Percentiles rank a stretch among this genome's conserved stretches.
Conservation (phyloP, 164 flowering plant species). For the Nymphaea colorata region DNA sequence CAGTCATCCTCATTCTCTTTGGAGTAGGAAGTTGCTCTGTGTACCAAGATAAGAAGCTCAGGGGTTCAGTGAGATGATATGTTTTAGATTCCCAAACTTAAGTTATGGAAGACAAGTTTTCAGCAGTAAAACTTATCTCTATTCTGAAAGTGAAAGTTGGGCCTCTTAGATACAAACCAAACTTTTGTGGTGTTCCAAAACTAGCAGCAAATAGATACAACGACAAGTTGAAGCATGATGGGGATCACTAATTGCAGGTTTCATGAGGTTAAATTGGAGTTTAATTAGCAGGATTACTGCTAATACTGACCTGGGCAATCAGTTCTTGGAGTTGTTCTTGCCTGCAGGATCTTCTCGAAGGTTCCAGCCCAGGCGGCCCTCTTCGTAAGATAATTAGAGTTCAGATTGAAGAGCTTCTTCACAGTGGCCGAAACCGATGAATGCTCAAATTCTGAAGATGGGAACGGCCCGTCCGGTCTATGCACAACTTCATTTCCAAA, state of each 20-base stretch:
- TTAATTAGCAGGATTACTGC: too few relatives aligned
- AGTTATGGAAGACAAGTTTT: background rate
- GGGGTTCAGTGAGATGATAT: background rate
- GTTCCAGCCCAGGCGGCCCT: constrained; percentile 94
- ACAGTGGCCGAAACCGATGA: constrained; percentile 91
- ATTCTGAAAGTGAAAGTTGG: too few relatives aligned
- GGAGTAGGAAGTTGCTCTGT: constrained; percentile 64
- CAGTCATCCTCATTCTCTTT: constrained; percentile 33
- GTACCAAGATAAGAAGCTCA: constrained; percentile 3
- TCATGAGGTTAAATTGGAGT: too few relatives aligned
- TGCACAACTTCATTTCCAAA: constrained; percentile 55
- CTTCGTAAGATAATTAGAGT: constrained; percentile 55
- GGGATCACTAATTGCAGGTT: too few relatives aligned
- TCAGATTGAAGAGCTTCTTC: constrained; percentile 65
- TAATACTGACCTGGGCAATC: constrained; percentile 62
- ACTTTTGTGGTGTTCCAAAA: too few relatives aligned
- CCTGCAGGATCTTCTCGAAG: constrained; percentile 45
- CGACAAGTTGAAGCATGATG: too few relatives aligned
- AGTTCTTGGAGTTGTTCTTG: constrained; percentile 51
- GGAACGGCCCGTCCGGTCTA: constrained; percentile 66
- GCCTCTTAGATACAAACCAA: too few relatives aligned
- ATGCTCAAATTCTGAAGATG: constrained; percentile 75
- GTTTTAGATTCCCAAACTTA: background rate
- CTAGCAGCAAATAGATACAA: too few relatives aligned
- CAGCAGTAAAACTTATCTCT: background rate